Evolutionary conservation across 179 eudicot species (phyloP).

Genomic region (Beta macrorhiza): DNA sequence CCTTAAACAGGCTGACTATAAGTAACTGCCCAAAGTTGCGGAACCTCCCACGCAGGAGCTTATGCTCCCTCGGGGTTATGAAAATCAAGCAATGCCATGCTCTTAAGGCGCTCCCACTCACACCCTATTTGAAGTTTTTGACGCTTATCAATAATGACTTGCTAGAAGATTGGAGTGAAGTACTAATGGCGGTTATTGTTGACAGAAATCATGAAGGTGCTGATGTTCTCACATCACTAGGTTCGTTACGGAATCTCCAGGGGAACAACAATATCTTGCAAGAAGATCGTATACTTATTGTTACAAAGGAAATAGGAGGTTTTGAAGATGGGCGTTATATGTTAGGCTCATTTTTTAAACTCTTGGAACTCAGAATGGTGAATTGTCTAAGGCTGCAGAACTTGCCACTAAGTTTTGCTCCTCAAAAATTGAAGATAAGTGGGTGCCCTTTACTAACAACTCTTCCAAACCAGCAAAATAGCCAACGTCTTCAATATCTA

Average conservation of each 20-base stretch:
- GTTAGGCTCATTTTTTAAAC: neutral
- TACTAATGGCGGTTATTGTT: neutral
- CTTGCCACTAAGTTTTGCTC: constrained; percentile 10
- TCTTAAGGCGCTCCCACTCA: constrained; percentile 21
- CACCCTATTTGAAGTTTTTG: constrained; percentile 14
- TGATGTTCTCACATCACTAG: neutral
- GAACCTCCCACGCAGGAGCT: constrained; percentile 7
- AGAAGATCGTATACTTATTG: neutral
- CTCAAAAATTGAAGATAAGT: constrained; percentile 23
- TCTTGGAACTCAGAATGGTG: constrained; percentile 13
- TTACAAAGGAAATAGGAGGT: neutral
- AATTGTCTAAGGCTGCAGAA: constrained; percentile 16
- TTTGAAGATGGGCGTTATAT: neutral
- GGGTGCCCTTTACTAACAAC: constrained; percentile 9
- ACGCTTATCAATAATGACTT: constrained; percentile 4
- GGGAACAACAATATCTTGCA: too few relatives aligned
- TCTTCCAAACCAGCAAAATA: constrained; percentile 8
- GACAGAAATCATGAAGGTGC: neutral
- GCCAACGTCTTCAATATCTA: constrained; percentile 28
- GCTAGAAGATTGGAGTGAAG: constrained; percentile 13
- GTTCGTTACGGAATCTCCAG: neutral
- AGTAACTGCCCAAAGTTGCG: constrained; percentile 22
- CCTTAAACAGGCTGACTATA: constrained; percentile 4
- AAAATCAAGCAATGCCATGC: constrained; percentile 31
- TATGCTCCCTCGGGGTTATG: constrained; percentile 1